A percentile compares a stretch with the other conserved stretches of the same genome.
Evolutionary conservation across 2,329 filamentous ascomycete species (phyloP).

Genomic region (Zopfia rhizophila): DNA sequence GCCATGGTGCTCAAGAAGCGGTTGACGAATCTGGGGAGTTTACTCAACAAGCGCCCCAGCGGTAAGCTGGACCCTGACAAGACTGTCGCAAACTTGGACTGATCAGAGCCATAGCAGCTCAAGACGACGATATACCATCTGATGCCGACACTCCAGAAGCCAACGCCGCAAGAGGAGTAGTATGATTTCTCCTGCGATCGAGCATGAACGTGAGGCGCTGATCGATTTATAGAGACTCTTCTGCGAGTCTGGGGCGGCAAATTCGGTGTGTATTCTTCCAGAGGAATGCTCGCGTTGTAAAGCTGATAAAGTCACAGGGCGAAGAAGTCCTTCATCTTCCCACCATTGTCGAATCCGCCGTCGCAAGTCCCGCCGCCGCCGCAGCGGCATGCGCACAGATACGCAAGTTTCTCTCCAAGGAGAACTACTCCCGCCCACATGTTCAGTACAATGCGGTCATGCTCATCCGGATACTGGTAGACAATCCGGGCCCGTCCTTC

Average conservation of each 20-base stretch:
- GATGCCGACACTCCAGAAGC: constrained; percentile 72
- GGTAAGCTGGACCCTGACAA: constrained; percentile 29
- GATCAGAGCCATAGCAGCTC: constrained; percentile 31
- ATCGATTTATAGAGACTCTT: constrained; percentile 72
- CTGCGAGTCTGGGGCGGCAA: constrained; percentile 77
- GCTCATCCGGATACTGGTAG: constrained; percentile 89
- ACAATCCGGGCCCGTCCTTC: constrained; percentile 91
- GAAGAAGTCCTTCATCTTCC: constrained; percentile 94
- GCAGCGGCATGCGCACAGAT: constrained; percentile 82
- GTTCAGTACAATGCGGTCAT: constrained; percentile 97
- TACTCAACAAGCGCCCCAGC: constrained; percentile 45
- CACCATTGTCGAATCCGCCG: constrained; percentile 91
- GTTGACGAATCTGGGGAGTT: constrained; percentile 44
- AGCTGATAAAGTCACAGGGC: constrained; percentile 68
- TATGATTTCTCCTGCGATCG: constrained; percentile 51
- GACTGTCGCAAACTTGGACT: constrained; percentile 14
- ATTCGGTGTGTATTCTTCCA: constrained; percentile 46
- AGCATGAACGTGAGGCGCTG: constrained; percentile 22
- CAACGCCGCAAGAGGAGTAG: constrained; percentile 72
- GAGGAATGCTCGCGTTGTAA: no score
- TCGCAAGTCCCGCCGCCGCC: constrained; percentile 88
- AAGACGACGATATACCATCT: constrained; percentile 38
- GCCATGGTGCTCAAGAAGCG: constrained; percentile 54
- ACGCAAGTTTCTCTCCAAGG: constrained; percentile 81
- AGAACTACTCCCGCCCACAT: constrained; percentile 71